Evolutionary conservation across 352 stramenopile genomes (phyloP), one percentile per base, ranked within the genome.

Genomic region (Phytopythium montanum): DNA sequence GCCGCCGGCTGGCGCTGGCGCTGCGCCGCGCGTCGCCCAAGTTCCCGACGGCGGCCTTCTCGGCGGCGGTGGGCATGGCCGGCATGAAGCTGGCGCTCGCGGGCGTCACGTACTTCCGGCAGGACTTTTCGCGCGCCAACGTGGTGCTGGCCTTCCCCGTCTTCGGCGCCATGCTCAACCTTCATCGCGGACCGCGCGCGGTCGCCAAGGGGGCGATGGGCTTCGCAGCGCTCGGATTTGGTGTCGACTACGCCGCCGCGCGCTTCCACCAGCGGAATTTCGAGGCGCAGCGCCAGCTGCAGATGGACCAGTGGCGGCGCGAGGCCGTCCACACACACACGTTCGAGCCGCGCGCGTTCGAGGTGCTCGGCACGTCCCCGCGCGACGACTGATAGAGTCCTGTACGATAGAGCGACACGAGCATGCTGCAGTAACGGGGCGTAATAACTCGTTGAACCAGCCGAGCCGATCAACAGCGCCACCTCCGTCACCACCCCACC

Each of bases 101-200:
- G 0, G 71, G 65, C 9, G 78, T 88, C 46, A 68, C 75, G 44
- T 65, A 76, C 53, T 66, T 62, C 38, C 78, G 78, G 18, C 68
- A 80, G 45, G 78, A 88, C 66, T 85, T 84, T 56, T 79, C 78
- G 36, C 73, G 73, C 54, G 66, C 66, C 23, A 88, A 80, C 46
- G 64, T 85, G 23, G 52, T 84, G 49, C 56, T 88, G 33, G 70
- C 75, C 6, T 74, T 85, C 56, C 78, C 78, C 7, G 54, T 88
- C 13, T 79, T 76, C 23, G 73, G 66, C 8, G 73, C 64, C 19
- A 51, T 85, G 39, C 54, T 88, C 46, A 79, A 79, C 41, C 51
- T 68, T 19, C 75, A 75, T n/a, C 60, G 62, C 2, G 75, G 75
- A 0, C 64, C 72, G n/a, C 63, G 73, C 2, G 64, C 67, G 2